Base-by-base conservation (phyloP, 495 filamentous ascomycete genomes). In the Aspergillus cristatus region DNA sequence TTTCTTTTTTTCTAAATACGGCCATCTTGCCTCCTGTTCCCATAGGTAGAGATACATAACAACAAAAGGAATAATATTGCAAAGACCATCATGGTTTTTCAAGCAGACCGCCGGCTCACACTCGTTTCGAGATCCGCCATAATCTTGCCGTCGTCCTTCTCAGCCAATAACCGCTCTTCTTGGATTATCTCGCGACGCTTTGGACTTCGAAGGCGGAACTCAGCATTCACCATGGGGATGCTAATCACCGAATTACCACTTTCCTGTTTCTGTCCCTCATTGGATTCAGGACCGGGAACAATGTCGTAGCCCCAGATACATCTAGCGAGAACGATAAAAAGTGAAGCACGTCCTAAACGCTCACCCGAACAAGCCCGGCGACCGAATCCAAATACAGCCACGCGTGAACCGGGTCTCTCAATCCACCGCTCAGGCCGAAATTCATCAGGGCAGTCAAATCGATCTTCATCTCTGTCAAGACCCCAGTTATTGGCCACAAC, bases 231-330 rank as follows among this genome's bases (percentile, higher is more conserved):
- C 35, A 14, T 29, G 10, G 59, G 22, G n/a, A n/a, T n/a, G n/a
- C n/a, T n/a, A n/a, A n/a, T n/a, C n/a, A n/a, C n/a, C n/a, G n/a
- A n/a, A n/a, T n/a, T n/a, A n/a, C n/a, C n/a, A n/a, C n/a, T n/a
- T n/a, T n/a, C n/a, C n/a, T n/a, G n/a, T n/a, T n/a, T n/a, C n/a
- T n/a, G n/a, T n/a, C n/a, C n/a, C n/a, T n/a, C n/a, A n/a, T n/a
- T n/a, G n/a, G n/a, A n/a, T n/a, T n/a, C n/a, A n/a, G n/a, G n/a
- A n/a, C n/a, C 30, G 13, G 28, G 30, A 3, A 14, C 25, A n/a
- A 75, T 56, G 28, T 73, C 53, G 42, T 72, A 76, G 0, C 54
- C 70, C 74, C 74, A 78, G 5, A 78, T 38, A 31, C 75, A 53
- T 17, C 68, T 54, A 7, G 70, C 55, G 12, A 68, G 52, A 18